Percentiles rank a stretch among this genome's conserved stretches.
Conservation (phyloP, 768 basidiomycete species). For the Leccinellum luteum region DNA sequence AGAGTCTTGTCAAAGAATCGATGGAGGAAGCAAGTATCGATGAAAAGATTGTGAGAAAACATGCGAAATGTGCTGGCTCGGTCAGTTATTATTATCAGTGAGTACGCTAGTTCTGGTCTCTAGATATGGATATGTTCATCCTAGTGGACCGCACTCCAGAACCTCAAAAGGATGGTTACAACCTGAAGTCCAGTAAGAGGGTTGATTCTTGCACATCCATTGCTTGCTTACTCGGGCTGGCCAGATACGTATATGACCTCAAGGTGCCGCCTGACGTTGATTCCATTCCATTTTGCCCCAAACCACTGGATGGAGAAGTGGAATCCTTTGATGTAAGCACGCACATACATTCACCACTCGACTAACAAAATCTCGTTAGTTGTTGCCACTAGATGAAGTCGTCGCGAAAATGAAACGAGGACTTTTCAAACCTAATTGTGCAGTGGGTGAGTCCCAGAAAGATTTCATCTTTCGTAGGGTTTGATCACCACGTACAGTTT, state of each 20-base stretch:
- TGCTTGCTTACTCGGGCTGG: neutral
- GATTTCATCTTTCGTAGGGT: neutral
- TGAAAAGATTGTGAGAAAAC: conserved; percentile 56
- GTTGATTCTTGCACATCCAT: neutral
- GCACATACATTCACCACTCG: neutral
- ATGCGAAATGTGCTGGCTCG: conserved; percentile 61
- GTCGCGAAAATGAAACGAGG: conserved; percentile 61
- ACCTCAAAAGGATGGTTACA: conserved; percentile 60
- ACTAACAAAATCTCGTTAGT: conserved; percentile 37
- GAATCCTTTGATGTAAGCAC: conserved; percentile 80
- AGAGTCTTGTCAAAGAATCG: conserved; percentile 85
- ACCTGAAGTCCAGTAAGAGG: conserved; percentile 76
- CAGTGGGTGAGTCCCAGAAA: conserved; percentile 54
- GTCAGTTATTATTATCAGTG: conserved; percentile 83
- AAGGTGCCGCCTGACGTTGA: conserved; percentile 54
- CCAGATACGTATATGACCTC: conserved; percentile 80
- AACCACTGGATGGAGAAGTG: conserved; percentile 89
- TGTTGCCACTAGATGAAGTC: conserved; percentile 63
- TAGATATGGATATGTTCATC: neutral
- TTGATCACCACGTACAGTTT: conserved; percentile 45
- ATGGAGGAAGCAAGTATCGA: conserved; percentile 89
- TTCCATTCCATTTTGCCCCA: conserved; percentile 54
- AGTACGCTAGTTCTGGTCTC: conserved; percentile 4
- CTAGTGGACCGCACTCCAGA: conserved; percentile 9
- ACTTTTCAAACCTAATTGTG: conserved; percentile 93